Base-by-base conservation (phyloP, 495 filamentous ascomycete species). In the Hypoxylon subgilvum region DNA sequence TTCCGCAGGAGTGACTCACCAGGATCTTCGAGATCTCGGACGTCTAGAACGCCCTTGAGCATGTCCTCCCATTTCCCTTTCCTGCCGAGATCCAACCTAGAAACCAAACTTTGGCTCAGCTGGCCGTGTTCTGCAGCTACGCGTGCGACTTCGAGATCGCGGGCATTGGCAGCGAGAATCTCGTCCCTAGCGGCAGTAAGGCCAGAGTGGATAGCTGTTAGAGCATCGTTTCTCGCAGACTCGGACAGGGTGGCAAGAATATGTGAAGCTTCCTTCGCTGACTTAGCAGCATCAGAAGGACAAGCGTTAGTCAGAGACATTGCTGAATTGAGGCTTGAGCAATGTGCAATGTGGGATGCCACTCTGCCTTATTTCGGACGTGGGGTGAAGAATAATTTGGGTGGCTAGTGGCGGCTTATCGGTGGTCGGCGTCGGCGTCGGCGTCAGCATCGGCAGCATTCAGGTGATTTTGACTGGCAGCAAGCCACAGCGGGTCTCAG, bases 51-150 rank as follows among this genome's bases (percentile, higher is more conserved):
- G 21, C 94, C 95, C 72, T 95, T 86, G 40, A 99, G 81, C 94
- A 97, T 99, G 63, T 97, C 94, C 63, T 96, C 90, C 82, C 86
- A 98, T 77, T 98, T 97, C 31, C 92, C 91, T 46, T 83, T 82
- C 68, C 88, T 87, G 6, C 85, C 83, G 8, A 98, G 76, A 63
- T 97, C 93, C 45, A 99, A 79, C 59, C 94, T 79, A 65, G 96
- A 94, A n/a, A 97, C 80, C 13, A 99, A 79, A 69, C 91, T 95
- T 61, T 88, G 82, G 64, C 86, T 95, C 17, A 97, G 72, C 46
- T 85, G 75, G 32, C 93, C 93, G 57, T 82, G 80, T 17, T 83
- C 82, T 8, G 87, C 90, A 35, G 89, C 88, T 57, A 82, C 78
- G 27, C 78, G 82, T 17, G 95, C 95, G 6, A 81, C 72, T 57